Conservation (phyloP, 1,139 yeast genomes). For the Oligophagozyma castellii region DNA sequence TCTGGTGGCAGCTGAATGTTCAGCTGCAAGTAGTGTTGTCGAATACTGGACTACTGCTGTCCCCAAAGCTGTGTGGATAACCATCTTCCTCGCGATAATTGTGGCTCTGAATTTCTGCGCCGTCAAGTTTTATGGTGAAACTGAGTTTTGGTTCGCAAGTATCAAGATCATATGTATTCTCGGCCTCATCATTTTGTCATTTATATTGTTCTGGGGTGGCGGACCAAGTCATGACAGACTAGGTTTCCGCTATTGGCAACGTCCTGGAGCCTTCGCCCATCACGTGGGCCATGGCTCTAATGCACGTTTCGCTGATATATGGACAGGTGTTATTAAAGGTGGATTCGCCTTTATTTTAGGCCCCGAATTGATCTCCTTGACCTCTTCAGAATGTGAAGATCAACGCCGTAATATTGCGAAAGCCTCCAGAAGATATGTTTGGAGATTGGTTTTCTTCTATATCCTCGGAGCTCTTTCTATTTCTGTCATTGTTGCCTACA, state of each 20-base stretch:
- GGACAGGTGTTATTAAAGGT: constrained; percentile 47
- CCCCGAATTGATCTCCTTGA: constrained; percentile 41
- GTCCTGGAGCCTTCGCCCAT: constrained; percentile 42
- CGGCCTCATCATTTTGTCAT: constrained; percentile 59
- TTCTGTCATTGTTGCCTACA: constrained; percentile 34
- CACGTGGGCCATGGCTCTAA: constrained; percentile 35
- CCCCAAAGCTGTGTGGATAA: constrained; percentile 38
- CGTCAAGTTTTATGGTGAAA: constrained; percentile 39
- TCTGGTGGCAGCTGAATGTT: constrained; percentile 63
- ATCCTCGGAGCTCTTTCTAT: constrained; percentile 31
- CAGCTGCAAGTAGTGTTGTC: constrained; percentile 55
- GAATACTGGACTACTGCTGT: constrained; percentile 35
- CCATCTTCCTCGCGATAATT: constrained; percentile 32
- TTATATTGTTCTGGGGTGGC: constrained; percentile 73
- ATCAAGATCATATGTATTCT: constrained; percentile 54
- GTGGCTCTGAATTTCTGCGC: constrained; percentile 32
- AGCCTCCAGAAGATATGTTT: constrained; percentile 35
- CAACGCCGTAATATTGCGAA: constrained; percentile 36
- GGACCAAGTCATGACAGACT: constrained; percentile 52
- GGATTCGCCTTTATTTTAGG: constrained; percentile 61
- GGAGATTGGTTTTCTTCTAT: constrained; percentile 34
- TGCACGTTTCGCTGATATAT: constrained; percentile 50
- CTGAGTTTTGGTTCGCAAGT: constrained; percentile 35
- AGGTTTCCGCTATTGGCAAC: constrained; percentile 59
- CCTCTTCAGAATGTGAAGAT: constrained; percentile 36